These are phyloP conservation scores for Panicum miliaceum DNA, from an alignment of 176 grass and related monocot species.

Conservation along the genomic window DNA sequence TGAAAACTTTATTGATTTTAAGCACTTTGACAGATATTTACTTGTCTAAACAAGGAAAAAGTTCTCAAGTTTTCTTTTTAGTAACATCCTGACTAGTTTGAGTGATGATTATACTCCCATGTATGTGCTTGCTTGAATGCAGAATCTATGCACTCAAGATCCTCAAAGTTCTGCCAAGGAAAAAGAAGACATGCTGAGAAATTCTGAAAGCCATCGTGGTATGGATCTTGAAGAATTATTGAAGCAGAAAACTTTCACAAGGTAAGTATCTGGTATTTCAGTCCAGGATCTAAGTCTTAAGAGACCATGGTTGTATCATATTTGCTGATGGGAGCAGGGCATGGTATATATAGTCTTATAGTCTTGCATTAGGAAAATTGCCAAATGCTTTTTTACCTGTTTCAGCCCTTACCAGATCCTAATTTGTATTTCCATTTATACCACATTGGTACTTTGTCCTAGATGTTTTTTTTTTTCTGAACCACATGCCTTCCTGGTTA, in stretches of 20 bases:
- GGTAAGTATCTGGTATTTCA: constrained; percentile 47
- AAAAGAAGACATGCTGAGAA: constrained; percentile 33
- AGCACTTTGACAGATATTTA: constrained; percentile 4
- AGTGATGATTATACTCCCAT: constrained; percentile 8
- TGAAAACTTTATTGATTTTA: constrained; percentile 6
- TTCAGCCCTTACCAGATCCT: not conserved
- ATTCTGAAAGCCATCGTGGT: constrained; percentile 19
- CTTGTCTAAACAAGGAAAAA: not conserved
- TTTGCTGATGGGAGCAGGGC: not conserved
- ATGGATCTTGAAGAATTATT: constrained; percentile 56
- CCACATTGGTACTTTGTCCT: not conserved
- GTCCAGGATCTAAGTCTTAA: not conserved
- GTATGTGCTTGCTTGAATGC: constrained; percentile 8
- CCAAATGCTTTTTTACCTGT: not conserved
- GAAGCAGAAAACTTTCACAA: constrained; percentile 58
- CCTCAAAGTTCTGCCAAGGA: constrained; percentile 32
- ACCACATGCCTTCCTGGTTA: not conserved
- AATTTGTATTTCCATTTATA: not conserved
- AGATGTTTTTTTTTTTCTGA: not conserved
- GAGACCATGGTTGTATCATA: not conserved
- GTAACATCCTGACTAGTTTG: not conserved
- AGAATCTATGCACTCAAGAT: constrained; percentile 41
- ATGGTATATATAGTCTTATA: not conserved
- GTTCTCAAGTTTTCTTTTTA: constrained; percentile 5
- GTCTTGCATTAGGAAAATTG: not conserved